Evolutionary conservation across 2,329 filamentous ascomycete genomes (phyloP), one percentile per base, ranked within the genome.

Genomic region (Penicillium expansum): DNA sequence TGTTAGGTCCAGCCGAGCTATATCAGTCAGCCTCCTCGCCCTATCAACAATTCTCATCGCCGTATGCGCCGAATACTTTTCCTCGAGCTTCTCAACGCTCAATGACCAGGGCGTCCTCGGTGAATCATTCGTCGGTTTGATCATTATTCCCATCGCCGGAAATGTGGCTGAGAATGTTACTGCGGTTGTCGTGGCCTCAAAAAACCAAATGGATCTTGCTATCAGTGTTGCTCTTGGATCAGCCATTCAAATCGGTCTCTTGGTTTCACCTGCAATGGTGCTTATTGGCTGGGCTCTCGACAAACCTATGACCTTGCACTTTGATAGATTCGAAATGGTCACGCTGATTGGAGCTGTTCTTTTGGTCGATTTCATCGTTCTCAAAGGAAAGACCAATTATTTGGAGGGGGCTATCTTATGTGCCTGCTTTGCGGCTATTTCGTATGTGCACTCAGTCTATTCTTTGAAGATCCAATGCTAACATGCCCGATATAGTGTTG

Each of bases 131-230:
- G 86, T 90, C 52, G 87, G 87, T 61, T 79, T 90, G 14, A 89
- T 90, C 63, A 83, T 90, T 58, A 77, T 90, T 2, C 87, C 87
- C 9, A 88, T 90, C 55, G 86, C 90, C 14, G 87, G 87, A 52
- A 90, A 90, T 62, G 87, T 87, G 0, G 87, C 87, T 0, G 87
- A 90, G 73, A 87, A 90, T 70, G 85, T 89, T 13, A 90, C 87
- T 3, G 86, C 87, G 4, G 82, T 90, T 22, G 86, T 83, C 6
- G 87, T 89, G 8, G 87, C 87, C 0, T 82, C 85, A 73, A 88
- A 88, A 76, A 89, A 90, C 74, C 89, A 90, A 77, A 89, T 90
- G 85, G 87, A 90, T 71, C 75, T 90, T 35, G 86, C 87, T 1
- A 89, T 90, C 52, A 86, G 86, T 61, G 87, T 90, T 20, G 86